Evolutionary conservation across 179 eudicot species (phyloP), one percentile per base, ranked within the genome.

Genomic region (Vitellaria paradoxa): DNA sequence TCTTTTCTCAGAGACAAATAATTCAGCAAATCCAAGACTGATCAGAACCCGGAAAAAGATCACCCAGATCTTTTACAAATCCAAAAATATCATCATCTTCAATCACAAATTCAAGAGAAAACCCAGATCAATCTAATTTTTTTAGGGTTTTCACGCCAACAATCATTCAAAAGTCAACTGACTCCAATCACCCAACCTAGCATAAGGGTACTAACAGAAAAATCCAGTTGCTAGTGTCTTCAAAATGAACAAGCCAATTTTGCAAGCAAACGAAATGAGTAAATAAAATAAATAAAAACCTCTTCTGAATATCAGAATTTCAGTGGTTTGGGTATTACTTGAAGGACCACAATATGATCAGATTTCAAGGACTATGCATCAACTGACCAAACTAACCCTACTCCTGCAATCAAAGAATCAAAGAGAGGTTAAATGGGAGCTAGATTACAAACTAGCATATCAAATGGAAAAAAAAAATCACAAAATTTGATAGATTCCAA

Each of bases 321-420:
- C 30, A 68, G 60, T 68, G 72, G 9, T 5, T 45, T 2, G 37
- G 56, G 53, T 47, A 20, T 40, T 5, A 61, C 37, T 45, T 0
- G 53, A 15, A 42, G 21, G 6, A n/a, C 40, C 13, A 45, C 67
- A 50, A 23, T 49, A 21, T 15, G 26, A 49, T 49, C 17, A 12
- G 18, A 69, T 52, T 69, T 21, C 40, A 70, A 69, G 11, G 42
- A 20, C 20, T 46, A n/a, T 18, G 9, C 67, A 60, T 73, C 56
- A 61, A 60, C n/a, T 8, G 42, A 60, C n/a, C 66, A 62, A 49
- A 24, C 21, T 4, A 23, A 23, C 17, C 30, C 60, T 60, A 46
- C 5, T 62, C 77, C 68, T 74, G 56, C 77, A 62, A 74, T 14
- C 68, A 61, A 72, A 37, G 23, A 20, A 64, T 50, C 20, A 71